phyloP scores from a whole-genome alignment of 192 early-diverging fungal species.

The Coemansia erecta region DNA sequence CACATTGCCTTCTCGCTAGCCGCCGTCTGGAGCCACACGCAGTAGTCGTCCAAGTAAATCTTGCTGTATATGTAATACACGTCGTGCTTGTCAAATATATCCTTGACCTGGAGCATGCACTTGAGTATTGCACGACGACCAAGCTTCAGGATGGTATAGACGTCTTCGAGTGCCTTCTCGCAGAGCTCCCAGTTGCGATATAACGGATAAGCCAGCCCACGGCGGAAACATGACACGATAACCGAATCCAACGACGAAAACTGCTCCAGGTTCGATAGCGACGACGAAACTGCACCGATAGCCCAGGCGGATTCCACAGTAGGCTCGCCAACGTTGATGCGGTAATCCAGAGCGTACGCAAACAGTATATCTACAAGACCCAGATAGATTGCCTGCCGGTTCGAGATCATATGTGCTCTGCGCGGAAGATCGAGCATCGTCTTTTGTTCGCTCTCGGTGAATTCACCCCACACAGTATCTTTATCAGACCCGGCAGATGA shows the following conservation, averaged over 20 bases:
- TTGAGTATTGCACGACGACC: constrained; percentile 81
- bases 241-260: constrained; percentile 61
- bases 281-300: constrained; percentile 76
- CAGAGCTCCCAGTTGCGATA: constrained; percentile 79
- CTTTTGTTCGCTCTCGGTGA: constrained; percentile 68
- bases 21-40: constrained; percentile 83
- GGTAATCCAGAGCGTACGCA: constrained; percentile 86
- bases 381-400: constrained; percentile 71
- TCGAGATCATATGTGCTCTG: constrained; percentile 67
- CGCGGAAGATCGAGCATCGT: constrained; percentile 77
- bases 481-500: background rate
- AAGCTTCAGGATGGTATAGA: constrained; percentile 76
- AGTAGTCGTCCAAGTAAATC: constrained; percentile 93
- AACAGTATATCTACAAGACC: constrained; percentile 89
- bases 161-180: constrained; percentile 74
- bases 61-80: constrained; percentile 84
- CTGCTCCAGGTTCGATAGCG: constrained; percentile 74
- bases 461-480: constrained; percentile 24
- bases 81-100: constrained; percentile 83
- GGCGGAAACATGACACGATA: constrained; percentile 67
- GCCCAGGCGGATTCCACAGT: constrained; percentile 92
- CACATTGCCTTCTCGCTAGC: constrained; percentile 71
- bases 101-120: constrained; percentile 72
- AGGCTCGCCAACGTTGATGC: constrained; percentile 77
- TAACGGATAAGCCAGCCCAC: constrained; percentile 83